These are phyloP conservation scores for Globisporangium ultimum DNA, from an alignment of 352 stramenopile genomes.

Conservation along the genomic window DNA sequence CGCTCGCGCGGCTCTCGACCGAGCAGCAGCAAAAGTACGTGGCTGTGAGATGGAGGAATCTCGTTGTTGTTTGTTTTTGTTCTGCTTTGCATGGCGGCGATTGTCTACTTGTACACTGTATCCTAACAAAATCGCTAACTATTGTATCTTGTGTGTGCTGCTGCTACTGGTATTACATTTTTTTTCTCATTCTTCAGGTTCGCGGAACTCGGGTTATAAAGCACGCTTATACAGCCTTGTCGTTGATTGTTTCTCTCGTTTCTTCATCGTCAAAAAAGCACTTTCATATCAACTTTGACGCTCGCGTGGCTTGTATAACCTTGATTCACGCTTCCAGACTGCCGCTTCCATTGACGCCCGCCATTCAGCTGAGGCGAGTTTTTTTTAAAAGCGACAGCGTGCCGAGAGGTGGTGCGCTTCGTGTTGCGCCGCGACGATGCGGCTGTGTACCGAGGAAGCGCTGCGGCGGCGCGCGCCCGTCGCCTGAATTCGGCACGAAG, in stretches of 20 bases:
- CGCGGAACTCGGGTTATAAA: constrained; percentile 45
- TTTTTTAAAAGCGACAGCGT: constrained; percentile 25
- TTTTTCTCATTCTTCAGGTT: constrained; percentile 28
- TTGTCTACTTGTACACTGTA: constrained; percentile 12
- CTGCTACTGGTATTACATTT: background rate
- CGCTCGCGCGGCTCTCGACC: constrained; percentile 50
- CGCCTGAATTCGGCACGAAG: constrained; percentile 7
- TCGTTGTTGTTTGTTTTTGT: constrained; percentile 4
- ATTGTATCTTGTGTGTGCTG: constrained; percentile 7
- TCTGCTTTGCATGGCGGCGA: constrained; percentile 1
- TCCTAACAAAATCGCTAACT: constrained; percentile 3
- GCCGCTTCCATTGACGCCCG: constrained; percentile 10
- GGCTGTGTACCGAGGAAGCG: constrained; percentile 17
- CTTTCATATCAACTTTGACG: too few species aligned
- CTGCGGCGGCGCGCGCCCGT: constrained; percentile 10
- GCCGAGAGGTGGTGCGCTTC: constrained; percentile 21
- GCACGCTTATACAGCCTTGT: constrained; percentile 3
- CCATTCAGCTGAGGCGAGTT: background rate
- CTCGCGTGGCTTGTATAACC: too few species aligned
- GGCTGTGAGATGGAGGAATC: constrained; percentile 1
- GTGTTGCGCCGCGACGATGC: constrained; percentile 25
- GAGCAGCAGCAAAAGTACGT: constrained; percentile 70
- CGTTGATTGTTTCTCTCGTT: background rate
- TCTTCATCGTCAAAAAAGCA: background rate
- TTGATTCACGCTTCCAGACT: background rate